Evolutionary conservation across 2,329 filamentous ascomycete species (phyloP).

Genomic region (Neofusicoccum laricinum): DNA sequence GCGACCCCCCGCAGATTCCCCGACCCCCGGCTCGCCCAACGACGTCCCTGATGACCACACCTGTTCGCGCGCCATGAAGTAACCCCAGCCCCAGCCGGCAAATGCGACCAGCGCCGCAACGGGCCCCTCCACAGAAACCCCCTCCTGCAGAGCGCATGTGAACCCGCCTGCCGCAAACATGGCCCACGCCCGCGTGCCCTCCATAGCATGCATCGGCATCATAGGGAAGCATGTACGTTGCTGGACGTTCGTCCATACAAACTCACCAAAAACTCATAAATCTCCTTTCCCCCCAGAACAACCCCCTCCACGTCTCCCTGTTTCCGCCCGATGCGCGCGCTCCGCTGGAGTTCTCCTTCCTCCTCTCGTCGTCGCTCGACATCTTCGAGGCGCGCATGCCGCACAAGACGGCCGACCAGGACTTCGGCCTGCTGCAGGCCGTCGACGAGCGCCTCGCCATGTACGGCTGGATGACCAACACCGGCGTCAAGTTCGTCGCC

Average conservation of each 20-base stretch:
- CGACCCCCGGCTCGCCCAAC: constrained; percentile 3
- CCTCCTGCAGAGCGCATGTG: background rate
- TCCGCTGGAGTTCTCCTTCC: constrained; percentile 84
- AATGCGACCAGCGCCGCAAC: background rate
- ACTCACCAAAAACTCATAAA: background rate
- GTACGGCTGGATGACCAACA: constrained; percentile 97
- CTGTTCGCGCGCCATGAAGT: background rate
- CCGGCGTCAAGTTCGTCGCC: constrained; percentile 84
- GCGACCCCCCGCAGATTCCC: background rate
- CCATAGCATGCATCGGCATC: constrained; percentile 88
- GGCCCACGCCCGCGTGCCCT: constrained; percentile 54
- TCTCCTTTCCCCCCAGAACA: constrained; percentile 63
- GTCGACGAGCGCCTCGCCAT: constrained; percentile 89
- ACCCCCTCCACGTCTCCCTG: constrained; percentile 88
- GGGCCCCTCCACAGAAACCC: background rate
- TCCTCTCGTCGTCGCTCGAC: constrained; percentile 88
- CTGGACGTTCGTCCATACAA: constrained; percentile 25
- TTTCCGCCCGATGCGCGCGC: constrained; percentile 75
- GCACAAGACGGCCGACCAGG: constrained; percentile 70
- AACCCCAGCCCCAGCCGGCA: background rate
- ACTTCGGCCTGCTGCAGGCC: constrained; percentile 87
- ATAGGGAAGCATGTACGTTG: constrained; percentile 80
- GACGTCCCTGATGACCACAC: constrained; percentile 7
- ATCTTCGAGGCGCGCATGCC: constrained; percentile 85
- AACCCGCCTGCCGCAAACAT: constrained; percentile 28